Evolutionary conservation across 2,329 filamentous ascomycete genomes (phyloP), one percentile per base, ranked within the genome.

Genomic region (Albophoma yamanashiensis): DNA sequence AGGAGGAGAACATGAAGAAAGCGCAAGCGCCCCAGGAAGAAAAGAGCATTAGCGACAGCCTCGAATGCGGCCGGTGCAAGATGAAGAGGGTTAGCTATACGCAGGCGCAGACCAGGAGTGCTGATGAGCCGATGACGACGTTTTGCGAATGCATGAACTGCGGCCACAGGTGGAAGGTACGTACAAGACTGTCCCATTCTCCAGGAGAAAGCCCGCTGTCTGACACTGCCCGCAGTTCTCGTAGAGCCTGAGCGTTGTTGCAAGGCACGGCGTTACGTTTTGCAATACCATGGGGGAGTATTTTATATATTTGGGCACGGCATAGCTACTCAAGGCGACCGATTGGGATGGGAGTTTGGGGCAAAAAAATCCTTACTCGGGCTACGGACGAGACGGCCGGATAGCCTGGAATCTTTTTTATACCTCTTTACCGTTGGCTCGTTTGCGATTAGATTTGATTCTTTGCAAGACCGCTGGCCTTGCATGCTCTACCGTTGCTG

Each of bases 1-100:
- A 92, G 71, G 86, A 89, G 75, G 91, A 97, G 76, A 99, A 99
- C 75, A 92, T 97, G 89, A 92, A 92, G 79, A 91, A 93, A 75
- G 91, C 94, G 1, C 95, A 97, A 86, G 92, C 96, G 14, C 90
- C 93, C 60, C 89, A 92, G 80, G 89, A 86, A 22, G 89, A 96
- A 76, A 94, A 92, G 82, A 92, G 89, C 71, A 91, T 97, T 76
- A 92, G 88, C 72, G 88, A 89, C 71, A 90, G 88, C 60, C 82
- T 97, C 69, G 88, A 91, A 75, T 99, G 94, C 77, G 85, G 91
- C 70, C 92, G 92, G 75, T 99, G 94, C 77, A 89, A 89, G 68
- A 83, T 96, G 82, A 92, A 89, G 80, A 92, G 91, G 80, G 94
- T 97, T 71, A 92, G 89, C 75, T 99, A 99, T 76, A 91, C 86